Evolutionary conservation across 306 rosid genomes (phyloP), one percentile per base, ranked within the genome.

Genomic region (Quercus robur): DNA sequence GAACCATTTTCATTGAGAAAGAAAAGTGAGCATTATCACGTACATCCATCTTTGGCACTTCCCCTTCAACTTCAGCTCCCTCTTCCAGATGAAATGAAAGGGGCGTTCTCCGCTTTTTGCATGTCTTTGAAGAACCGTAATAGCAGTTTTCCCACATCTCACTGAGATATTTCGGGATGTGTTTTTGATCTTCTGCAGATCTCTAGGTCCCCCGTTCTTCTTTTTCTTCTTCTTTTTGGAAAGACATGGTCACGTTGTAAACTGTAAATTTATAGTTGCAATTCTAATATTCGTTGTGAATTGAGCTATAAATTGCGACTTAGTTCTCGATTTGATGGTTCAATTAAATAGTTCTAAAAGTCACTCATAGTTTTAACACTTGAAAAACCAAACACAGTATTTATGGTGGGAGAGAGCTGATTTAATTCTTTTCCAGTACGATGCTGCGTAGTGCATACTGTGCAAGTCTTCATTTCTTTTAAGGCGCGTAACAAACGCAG

Each of bases 41-140:
- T 78, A 68, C 84, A 28, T 71, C 81, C 81, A 54, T 84, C 90
- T 54, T 23, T 86, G 75, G 87, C 72, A 5, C 89, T 93, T 33
- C 91, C 96, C 61, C 97, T 95, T 70, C 98, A 93, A 78, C 49
- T 95, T 70, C 99, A 93, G 78, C 28, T 95, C 71, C 88, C 93
- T 20, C 97, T 93, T 83, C 95, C 97, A 11, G 83, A 72, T 28
- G 98, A 93, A 75, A 79, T 95, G 74, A 91, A 88, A 84, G 91
- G 84, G n/a, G 92, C 93, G 10, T 95, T 95, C 84, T 83, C 92
- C 46, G 77, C 81, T 38, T 95, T 93, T 78, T 85, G 82, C 17
- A 76, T 87, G 82, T 91, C 97, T 31, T 81, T 93, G 89, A 88
- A 85, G 86, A 91, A 84, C 63, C 88, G 79, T 78, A 77, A 57